A percentile compares a stretch with the other conserved stretches of the same genome.
These are phyloP conservation scores for Penicillium sp. DNA, from an alignment of 2,329 filamentous ascomycete species.

Conservation along the genomic window DNA sequence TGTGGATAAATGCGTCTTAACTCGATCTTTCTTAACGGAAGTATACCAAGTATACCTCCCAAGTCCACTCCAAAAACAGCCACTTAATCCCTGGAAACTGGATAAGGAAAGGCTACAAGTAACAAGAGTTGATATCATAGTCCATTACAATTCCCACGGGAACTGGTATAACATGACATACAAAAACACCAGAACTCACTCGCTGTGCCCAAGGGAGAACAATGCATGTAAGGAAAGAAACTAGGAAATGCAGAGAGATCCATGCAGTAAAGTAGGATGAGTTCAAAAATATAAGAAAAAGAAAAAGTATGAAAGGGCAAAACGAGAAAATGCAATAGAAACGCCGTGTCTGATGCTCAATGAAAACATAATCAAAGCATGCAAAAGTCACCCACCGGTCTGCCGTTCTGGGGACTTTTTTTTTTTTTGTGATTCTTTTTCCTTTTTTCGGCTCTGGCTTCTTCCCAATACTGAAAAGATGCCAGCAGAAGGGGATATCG, in stretches of 20 bases:
- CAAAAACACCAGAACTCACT: constrained; percentile 25
- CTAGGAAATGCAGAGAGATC: constrained; percentile 5
- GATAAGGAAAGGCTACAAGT: not conserved
- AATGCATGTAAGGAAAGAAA: constrained; percentile 14
- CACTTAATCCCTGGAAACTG: not conserved
- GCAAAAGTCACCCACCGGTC: constrained; percentile 15
- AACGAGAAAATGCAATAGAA: constrained; percentile 15
- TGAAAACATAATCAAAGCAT: constrained; percentile 6
- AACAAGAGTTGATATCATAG: constrained; percentile 9
- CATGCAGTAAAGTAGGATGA: constrained; percentile 8
- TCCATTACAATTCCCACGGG: constrained; percentile 17
- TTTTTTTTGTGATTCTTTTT: constrained; percentile 1
- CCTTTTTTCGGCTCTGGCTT: not conserved
- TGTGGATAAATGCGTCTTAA: too few relatives aligned
- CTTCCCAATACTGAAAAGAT: not conserved
- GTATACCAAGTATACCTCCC: not conserved
- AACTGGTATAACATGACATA: constrained; percentile 21
- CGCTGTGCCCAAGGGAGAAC: constrained; percentile 24
- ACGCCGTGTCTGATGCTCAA: constrained; percentile 24
- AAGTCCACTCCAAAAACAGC: not conserved
- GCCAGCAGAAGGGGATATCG: constrained; percentile 11
- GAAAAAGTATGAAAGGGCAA: constrained; percentile 1
- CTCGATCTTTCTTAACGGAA: not conserved
- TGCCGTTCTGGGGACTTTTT: constrained; percentile 9
- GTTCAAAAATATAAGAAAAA: not conserved